Evolutionary conservation across 2,329 filamentous ascomycete genomes (phyloP).

Genomic region (Arthrobotrys musiformis): DNA sequence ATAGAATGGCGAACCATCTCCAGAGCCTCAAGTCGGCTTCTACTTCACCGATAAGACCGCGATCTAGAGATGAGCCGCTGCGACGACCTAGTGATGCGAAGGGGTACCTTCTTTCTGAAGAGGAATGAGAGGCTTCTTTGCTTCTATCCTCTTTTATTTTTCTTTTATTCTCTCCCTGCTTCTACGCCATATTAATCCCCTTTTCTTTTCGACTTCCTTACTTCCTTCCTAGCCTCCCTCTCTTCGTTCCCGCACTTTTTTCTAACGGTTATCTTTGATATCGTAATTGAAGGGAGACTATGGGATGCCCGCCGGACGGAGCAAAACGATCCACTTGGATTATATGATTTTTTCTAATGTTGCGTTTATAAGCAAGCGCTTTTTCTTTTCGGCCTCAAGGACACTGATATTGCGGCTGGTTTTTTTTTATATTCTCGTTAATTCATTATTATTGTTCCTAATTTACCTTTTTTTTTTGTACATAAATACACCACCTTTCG

Average conservation of each 20-base stretch:
- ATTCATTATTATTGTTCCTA: slow-evolving; percentile 4
- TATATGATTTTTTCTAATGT: slow-evolving; percentile 9
- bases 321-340: not conserved
- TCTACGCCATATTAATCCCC: not conserved
- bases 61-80: not conserved
- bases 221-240: not conserved
- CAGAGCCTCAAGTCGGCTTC: slow-evolving; percentile 46
- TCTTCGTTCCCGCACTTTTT: not conserved
- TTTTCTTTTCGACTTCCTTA: not conserved
- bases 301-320: not conserved
- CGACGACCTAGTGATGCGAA: not conserved
- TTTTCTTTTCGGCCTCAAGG: not conserved
- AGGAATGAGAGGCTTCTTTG: not conserved
- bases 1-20: slow-evolving; percentile 49
- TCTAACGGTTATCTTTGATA: not conserved
- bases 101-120: not conserved
- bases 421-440: not conserved
- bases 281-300: slow-evolving; percentile 9
- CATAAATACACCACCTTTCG: not conserved
- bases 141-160: not conserved
- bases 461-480: slow-evolving; percentile 6
- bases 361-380: not conserved
- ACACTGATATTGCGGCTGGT: not conserved
- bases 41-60: slow-evolving; percentile 16
- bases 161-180: not conserved